Conservation (phyloP, 78 protist species). For the Dictyostelium capitatum region DNA sequence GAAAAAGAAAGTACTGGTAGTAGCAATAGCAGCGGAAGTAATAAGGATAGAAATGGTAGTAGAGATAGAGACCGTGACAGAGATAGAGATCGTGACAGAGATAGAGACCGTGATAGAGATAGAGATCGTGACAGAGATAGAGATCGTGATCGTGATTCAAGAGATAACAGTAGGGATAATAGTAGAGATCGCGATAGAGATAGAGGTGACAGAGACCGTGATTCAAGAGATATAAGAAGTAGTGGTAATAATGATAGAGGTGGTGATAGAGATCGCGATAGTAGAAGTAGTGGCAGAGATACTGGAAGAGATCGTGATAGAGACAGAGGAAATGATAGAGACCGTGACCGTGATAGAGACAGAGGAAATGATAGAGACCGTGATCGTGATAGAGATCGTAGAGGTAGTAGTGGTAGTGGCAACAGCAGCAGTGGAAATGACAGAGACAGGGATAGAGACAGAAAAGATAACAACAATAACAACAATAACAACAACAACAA, state of each 20-base stretch:
- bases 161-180: slow-evolving; percentile 2
- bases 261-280: slow-evolving; percentile 32
- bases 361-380: slow-evolving; percentile 27
- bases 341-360: slow-evolving; percentile 37
- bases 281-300: not conserved
- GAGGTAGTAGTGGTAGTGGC: slow-evolving; percentile 4
- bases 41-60: not conserved
- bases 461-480: not conserved
- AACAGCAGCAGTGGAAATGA: not conserved
- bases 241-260: slow-evolving; percentile 4
- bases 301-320: slow-evolving; percentile 14
- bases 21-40: not conserved
- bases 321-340: slow-evolving; percentile 46
- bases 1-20: not conserved
- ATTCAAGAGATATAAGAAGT: not conserved
- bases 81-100: slow-evolving; percentile 27
- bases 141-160: not conserved
- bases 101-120: slow-evolving; percentile 34
- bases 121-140: slow-evolving; percentile 9
- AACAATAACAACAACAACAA: not conserved
- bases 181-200: slow-evolving; percentile 32
- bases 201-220: not conserved
- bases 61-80: not conserved
- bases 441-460: slow-evolving; percentile 48
- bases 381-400: slow-evolving; percentile 1